phyloP scores from a whole-genome alignment of 805 yeast species.

The Lipomyces orientalis region DNA sequence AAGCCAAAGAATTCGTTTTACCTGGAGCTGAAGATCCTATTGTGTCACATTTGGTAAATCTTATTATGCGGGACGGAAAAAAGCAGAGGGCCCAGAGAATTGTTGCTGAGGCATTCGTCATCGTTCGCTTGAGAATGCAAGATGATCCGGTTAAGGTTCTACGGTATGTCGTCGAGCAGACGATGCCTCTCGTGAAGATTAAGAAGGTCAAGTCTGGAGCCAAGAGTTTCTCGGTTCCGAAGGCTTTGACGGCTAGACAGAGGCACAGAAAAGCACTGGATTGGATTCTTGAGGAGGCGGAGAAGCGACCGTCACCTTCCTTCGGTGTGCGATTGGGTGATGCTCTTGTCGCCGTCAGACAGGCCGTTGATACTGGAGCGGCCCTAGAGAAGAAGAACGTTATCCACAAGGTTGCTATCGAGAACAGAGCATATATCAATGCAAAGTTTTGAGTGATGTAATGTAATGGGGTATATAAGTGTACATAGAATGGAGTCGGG shows the following conservation, averaged over 20 bases:
- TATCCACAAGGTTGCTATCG: constrained; percentile 84
- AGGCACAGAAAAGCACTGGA: constrained; percentile 83
- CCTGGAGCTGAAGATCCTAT: constrained; percentile 25
- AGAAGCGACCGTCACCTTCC: constrained; percentile 77
- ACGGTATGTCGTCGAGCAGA: constrained; percentile 72
- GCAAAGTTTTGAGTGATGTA: neutral
- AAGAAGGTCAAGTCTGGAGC: constrained; percentile 84
- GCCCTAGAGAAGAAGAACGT: constrained; percentile 69
- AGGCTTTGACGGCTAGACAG: constrained; percentile 80
- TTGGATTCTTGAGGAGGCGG: constrained; percentile 89
- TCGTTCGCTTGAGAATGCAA: constrained; percentile 73
- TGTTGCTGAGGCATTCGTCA: constrained; percentile 77
- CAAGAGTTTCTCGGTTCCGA: constrained; percentile 78
- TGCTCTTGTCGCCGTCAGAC: constrained; percentile 61
- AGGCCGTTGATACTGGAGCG: constrained; percentile 22
- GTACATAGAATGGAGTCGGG: neutral
- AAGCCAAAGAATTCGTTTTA: constrained; percentile 23
- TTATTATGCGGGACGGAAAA: constrained; percentile 91
- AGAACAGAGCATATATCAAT: constrained; percentile 51
- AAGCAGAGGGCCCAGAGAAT: constrained; percentile 78
- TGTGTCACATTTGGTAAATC: constrained; percentile 64
- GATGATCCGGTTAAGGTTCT: constrained; percentile 79
- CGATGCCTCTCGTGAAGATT: constrained; percentile 84
- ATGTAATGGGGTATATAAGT: neutral
- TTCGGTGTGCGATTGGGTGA: constrained; percentile 89